Base-by-base conservation (phyloP, 805 yeast species). In the Starmerella apis region DNA sequence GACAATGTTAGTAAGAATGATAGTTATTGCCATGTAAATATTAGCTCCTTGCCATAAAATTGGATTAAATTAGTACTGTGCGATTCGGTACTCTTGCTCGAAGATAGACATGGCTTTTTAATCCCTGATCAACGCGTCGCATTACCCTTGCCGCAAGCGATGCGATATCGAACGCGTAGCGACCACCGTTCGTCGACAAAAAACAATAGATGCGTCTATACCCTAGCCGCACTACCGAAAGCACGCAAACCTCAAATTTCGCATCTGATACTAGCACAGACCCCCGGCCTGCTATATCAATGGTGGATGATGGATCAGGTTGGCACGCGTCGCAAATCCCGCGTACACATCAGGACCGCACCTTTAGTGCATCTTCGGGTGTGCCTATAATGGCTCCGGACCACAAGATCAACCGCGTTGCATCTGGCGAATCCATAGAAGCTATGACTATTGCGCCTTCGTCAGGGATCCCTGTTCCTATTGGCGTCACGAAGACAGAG, bases 391-490 rank as follows among this genome's bases (percentile, higher is more conserved):
- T 27, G 5, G 23, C 33, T 4, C n/a, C 33, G 8, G n/a, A 27
- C 24, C 23, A 5, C 14, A 22, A 32, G n/a, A 28, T 11, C 6
- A 24, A 27, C 14, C 44, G 44, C 24, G 23, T 18, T 5, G 22
- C n/a, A 18, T 41, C 44, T 5, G 24, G 33, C 24, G 44, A 24
- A 7, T 41, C 44, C 22, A n/a, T 32, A 16, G 44, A 41, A 23
- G 18, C 44, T 7, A 41, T 41, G 44, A n/a, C 23, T 4, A 41
- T 41, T 3, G 33, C 44, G 11, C 33, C 32, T 14, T 25, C 44
- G 16, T 41, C 44, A 32, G 33, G 44, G n/a, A 41, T 41, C 13
- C 44, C 44, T 14, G 32, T 41, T 7, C 44, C 44, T 10, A 27
- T 41, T 27, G 44, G 44, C 7, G 24, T 41, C n/a, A 19, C 4